phyloP scores from a whole-genome alignment of 139 green algal species.

The Closterium sp. region DNA sequence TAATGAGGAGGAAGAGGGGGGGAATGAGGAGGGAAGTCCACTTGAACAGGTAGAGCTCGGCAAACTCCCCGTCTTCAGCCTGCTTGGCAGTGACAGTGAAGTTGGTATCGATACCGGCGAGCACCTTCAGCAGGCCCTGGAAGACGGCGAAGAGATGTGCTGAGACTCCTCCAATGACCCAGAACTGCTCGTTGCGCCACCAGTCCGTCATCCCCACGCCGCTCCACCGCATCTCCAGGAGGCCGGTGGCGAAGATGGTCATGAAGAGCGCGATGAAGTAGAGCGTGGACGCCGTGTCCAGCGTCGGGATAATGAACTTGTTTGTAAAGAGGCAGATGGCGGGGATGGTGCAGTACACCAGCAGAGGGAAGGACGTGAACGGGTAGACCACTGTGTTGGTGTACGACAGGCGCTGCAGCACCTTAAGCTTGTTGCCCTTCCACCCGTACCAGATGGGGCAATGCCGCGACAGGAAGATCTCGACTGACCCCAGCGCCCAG shows the following conservation, averaged over 20 bases:
- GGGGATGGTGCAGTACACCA: constrained; percentile 43
- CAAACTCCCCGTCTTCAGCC: constrained; percentile 37
- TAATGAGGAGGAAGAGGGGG: constrained; percentile 28
- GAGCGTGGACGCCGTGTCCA: constrained; percentile 3
- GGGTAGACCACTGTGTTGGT: constrained; percentile 53
- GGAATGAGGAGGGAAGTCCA: constrained; percentile 49
- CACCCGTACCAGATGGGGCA: constrained; percentile 45
- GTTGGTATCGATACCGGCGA: constrained; percentile 48
- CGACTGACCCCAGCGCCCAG: constrained; percentile 45
- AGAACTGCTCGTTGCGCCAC: constrained; percentile 55
- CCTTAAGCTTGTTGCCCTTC: constrained; percentile 23
- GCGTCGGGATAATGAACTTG: constrained; percentile 47
- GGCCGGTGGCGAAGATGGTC: constrained; percentile 38
- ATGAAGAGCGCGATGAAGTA: constrained; percentile 49
- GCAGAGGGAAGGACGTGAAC: constrained; percentile 43
- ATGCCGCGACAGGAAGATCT: constrained; percentile 50
- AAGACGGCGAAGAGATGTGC: constrained; percentile 44
- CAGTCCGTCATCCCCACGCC: constrained; percentile 47
- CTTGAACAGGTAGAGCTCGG: constrained; percentile 46
- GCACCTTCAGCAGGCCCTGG: constrained; percentile 49
- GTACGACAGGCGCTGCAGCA: constrained; percentile 48
- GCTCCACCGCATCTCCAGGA: constrained; percentile 53
- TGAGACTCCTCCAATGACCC: constrained; percentile 47
- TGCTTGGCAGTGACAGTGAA: constrained; percentile 50
- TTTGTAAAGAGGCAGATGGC: constrained; percentile 52